A percentile compares a stretch with the other conserved stretches of the same genome.
Conservation (phyloP, 2,329 filamentous ascomycete genomes). For the Kalaharituber pfeilii region DNA sequence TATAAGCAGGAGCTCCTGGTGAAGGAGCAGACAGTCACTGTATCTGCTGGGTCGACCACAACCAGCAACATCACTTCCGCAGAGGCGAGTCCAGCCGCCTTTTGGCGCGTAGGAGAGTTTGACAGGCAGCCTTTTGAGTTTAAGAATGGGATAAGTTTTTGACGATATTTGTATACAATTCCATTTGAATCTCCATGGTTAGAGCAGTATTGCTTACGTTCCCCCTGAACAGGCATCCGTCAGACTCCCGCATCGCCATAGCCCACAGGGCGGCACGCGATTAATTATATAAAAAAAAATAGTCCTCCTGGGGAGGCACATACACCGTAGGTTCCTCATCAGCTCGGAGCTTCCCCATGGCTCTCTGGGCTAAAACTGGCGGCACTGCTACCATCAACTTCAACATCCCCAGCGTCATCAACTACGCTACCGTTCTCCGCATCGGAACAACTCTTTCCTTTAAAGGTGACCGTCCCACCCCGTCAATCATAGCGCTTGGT, state of each 20-base stretch:
- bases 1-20: conserved; percentile 44
- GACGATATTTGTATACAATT: no score
- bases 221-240: conserved; percentile 56
- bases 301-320: conserved; percentile 42
- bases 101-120: conserved; percentile 48
- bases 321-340: conserved; percentile 44
- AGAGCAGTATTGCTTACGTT: no score
- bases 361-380: conserved; percentile 42
- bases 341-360: conserved; percentile 44
- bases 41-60: conserved; percentile 34
- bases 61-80: conserved; percentile 36
- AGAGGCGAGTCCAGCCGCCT: conserved; percentile 26
- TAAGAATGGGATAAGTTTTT: no score
- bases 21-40: conserved; percentile 33
- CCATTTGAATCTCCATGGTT: no score
- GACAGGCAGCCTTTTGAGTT: conserved; percentile 37
- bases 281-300: no score
- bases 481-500: conserved; percentile 41
- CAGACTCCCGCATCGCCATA: conserved; percentile 47
- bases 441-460: conserved; percentile 49
- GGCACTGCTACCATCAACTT: conserved; percentile 43
- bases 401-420: conserved; percentile 31
- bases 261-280: no score
- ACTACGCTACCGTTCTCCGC: conserved; percentile 38
- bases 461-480: conserved; percentile 40